Evolutionary conservation across 2,329 filamentous ascomycete species (phyloP), one percentile per base, ranked within the genome.

Genomic region (Colletotrichum trifolii): DNA sequence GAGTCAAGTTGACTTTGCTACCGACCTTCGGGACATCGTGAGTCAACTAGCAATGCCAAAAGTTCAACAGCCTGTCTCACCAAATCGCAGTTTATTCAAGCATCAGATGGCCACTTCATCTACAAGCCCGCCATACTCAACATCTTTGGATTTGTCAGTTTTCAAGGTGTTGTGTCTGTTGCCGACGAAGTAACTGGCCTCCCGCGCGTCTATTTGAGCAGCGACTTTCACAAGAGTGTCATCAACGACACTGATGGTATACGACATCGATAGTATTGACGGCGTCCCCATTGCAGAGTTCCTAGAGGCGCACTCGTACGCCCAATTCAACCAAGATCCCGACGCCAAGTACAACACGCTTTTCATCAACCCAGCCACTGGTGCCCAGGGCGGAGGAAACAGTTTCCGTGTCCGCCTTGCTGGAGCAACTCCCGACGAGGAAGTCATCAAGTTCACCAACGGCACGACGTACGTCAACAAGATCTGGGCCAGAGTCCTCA

Each of bases 291-390:
- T 67, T n/a, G 15, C 45, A 6, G 54, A 65, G 7, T 69, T 56
- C 40, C 43, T 71, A 2, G 63, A 70, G 36, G 48, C 43, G 0
- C 54, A 60, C 6, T 47, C 55, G 8, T 12, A 38, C n/a, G 42
- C 47, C 10, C 39, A 52, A 33, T 11, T 10, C 17, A 46, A 39
- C 35, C 71, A 72, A 40, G 70, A 71, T 40, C 67, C 69, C 2
- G 70, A 72, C 43, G 60, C 67, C 10, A 66, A 66, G 46, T 72
- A 66, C 48, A 70, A 71, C 45, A 43, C 35, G 7, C 60, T 71
- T 17, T 69, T 71, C 38, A 43, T 46, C 3, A 52, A 47, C 36
- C 36, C 55, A 35, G 48, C 55, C 6, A 58, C 5, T 13, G 39
- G 46, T 46, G 59, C 38, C 3, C 40, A 8, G 12, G 54, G 8